A percentile compares a stretch with the other conserved stretches of the same genome.
phyloP scores from a whole-genome alignment of 1,139 yeast species.

The Pichia sp. region DNA sequence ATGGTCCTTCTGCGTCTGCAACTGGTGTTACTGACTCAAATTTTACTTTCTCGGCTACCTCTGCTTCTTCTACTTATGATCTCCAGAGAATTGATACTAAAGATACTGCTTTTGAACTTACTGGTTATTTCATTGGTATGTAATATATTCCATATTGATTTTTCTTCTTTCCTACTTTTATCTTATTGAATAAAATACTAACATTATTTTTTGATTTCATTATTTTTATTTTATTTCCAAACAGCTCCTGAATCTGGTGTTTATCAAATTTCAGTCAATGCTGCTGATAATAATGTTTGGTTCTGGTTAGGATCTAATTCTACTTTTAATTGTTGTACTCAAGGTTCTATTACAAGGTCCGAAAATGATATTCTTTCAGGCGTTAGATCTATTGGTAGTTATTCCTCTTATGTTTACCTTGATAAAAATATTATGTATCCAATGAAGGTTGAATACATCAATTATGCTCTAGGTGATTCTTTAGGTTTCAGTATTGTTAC shows the following conservation, averaged over 20 bases:
- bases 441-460: constrained; percentile 24
- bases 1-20: not conserved
- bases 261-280: constrained; percentile 17
- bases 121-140: constrained; percentile 5
- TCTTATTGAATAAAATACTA: not conserved
- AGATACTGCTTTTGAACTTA: constrained; percentile 1
- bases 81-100: not conserved
- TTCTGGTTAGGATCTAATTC: constrained; percentile 21
- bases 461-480: constrained; percentile 12
- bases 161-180: not conserved
- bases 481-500: no score
- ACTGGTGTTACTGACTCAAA: constrained; percentile 8
- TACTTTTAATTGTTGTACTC: constrained; percentile 28
- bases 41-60: not conserved
- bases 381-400: constrained; percentile 5
- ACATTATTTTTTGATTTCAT: not conserved
- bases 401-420: constrained; percentile 18
- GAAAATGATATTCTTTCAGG: constrained; percentile 9
- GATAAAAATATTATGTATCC: constrained; percentile 26
- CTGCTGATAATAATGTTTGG: constrained; percentile 23
- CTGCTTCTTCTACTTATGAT: not conserved
- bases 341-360: constrained; percentile 1
- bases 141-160: not conserved
- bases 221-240: not conserved
- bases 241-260: constrained; percentile 22